Base-by-base conservation (phyloP, 805 yeast species). In the Cyberlindnera japonica region DNA sequence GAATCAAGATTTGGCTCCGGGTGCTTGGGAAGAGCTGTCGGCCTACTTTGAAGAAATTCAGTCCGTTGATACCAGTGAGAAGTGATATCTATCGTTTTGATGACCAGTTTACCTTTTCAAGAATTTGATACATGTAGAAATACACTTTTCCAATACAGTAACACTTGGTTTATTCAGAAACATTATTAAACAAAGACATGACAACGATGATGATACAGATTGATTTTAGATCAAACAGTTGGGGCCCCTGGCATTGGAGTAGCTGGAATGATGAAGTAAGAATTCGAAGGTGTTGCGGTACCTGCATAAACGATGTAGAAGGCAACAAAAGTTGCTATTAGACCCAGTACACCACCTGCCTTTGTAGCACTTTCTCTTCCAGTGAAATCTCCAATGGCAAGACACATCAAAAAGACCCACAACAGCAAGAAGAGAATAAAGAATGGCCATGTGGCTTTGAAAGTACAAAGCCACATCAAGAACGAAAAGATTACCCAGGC, bases 401-500 rank as follows among this genome's bases (percentile, higher is more conserved):
- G 63, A 47, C 74, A 51, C 49, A 79, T 54, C 50, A 81, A 73
- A 12, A 83, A 79, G 38, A 75, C 34, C 54, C 72, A 77, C 43
- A 81, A 64, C 44, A 75, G 64, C 25, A 71, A 59, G 55, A 81
- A 74, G 34, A 81, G 62, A n/a, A 67, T 52, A 53, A 76, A 73
- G 59, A 81, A 70, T 67, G 74, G 58, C 79, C 73, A 72, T 58
- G 83, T 69, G 16, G 79, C 64, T 62, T 80, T 79, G 52, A 76
- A 69, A 3, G 85, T 75, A 49, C 76, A 73, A 44, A 77, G 52
- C 53, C 75, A 59, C 60, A 79, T 68, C 62, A 79, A 62, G 49
- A 76, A 77, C 12, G 84, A 71, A 65, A 80, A 80, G 11, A 81
- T 73, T 5, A 75, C 68, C 85, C 85, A 80, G 8, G 83, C 84